Percentiles rank a stretch among this genome's conserved stretches.
phyloP scores from a whole-genome alignment of 192 early-diverging fungal species.

The Gryganskiella cystojenkinii region DNA sequence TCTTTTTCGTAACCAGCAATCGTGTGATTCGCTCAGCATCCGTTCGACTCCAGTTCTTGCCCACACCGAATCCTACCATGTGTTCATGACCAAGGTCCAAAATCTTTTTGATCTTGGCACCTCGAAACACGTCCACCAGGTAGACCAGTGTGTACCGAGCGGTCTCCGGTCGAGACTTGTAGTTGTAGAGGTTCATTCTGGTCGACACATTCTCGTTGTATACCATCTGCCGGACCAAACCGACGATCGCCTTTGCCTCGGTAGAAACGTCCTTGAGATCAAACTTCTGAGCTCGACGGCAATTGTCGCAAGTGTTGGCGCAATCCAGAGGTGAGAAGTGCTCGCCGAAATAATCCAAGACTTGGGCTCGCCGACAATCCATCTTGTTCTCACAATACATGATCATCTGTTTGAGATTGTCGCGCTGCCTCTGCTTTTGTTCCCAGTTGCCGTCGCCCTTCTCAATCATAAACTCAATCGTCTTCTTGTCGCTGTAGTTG shows the following conservation, averaged over 20 bases:
- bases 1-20: conserved; percentile 68
- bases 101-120: conserved; percentile 68
- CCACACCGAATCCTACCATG: conserved; percentile 66
- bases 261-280: conserved; percentile 46
- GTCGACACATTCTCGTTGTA: conserved; percentile 28
- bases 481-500: conserved; percentile 76
- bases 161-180: background rate
- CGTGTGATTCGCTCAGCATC: conserved; percentile 82
- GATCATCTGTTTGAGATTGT: conserved; percentile 73
- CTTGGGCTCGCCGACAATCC: conserved; percentile 89
- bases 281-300: conserved; percentile 48
- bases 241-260: conserved; percentile 35
- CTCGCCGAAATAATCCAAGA: conserved; percentile 94
- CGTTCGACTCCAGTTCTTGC: conserved; percentile 59
- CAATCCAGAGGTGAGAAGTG: conserved; percentile 73
- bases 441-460: conserved; percentile 81
- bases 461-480: conserved; percentile 83
- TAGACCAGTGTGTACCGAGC: conserved; percentile 68
- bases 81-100: conserved; percentile 59
- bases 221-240: conserved; percentile 32
- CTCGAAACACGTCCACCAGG: conserved; percentile 80
- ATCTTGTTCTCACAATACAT: conserved; percentile 88
- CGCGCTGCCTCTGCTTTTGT: conserved; percentile 82
- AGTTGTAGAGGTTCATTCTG: conserved; percentile 37
- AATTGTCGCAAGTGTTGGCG: conserved; percentile 90